Evolutionary conservation across 23 red algal genomes (phyloP), one percentile per base, ranked within the genome.

Genomic region (Gracilaria domingensis): DNA sequence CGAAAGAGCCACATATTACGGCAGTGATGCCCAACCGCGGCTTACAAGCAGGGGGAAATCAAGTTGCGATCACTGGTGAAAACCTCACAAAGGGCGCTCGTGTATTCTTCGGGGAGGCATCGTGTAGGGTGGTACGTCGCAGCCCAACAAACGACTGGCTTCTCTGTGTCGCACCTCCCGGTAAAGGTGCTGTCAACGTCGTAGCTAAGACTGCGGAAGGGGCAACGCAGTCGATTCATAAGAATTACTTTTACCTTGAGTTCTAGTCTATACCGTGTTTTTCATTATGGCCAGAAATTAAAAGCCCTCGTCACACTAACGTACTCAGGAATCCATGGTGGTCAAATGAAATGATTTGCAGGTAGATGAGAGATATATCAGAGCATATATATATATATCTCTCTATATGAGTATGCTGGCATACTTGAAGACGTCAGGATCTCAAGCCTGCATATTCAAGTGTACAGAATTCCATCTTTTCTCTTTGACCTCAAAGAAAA

Each of bases 1-100:
- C 12, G 24, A 28, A 44, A 18, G 49, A 47, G 14, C 89, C 89
- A 18, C 55, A 36, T 29, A 48, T 93, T 13, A 84, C 80, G 8
- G 89, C 78, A 62, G 89, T 93, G 17, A 75, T 78, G 35, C 89
- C 89, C 36, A 65, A 83, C 48, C 79, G 89, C 30, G 89, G 89
- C 23, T 47, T 65, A 20, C 84, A 35, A 59, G 65, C 37, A n/a
- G 89, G 89, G 39, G 89, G 89, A 6, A 84, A 84, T 73, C 79
- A 81, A 17, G 50, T 93, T 32, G 50, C 79, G 18, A 84, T 93
- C 33, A 84, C 79, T 9, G 89, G 89, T 2, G 45, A 67, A 54
- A 58, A 76, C 32, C 62, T 93, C 33, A 44, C 25, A 25, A 40
- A 81, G 34, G 42, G 56, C 58, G n/a, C 65, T 18, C 51, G 58